These are phyloP conservation scores for Boletellus deceptivus DNA, from an alignment of 1,284 basidiomycete species.

Conservation along the genomic window DNA sequence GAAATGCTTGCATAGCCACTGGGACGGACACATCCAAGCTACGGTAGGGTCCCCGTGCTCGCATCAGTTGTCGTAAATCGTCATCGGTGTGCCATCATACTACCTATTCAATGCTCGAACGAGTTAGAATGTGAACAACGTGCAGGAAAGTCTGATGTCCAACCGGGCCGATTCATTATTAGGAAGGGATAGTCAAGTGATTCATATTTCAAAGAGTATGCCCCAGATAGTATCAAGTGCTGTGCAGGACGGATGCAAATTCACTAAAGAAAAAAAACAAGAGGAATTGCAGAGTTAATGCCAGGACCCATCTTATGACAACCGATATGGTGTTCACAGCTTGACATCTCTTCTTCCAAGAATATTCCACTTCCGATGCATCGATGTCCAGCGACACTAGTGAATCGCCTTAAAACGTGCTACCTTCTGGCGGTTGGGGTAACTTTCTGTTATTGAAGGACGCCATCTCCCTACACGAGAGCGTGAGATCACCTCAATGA, in stretches of 20 bases:
- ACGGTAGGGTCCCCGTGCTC: no score
- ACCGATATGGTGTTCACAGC: constrained; percentile 7
- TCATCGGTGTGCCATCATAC: no score
- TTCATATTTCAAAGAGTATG: background rate
- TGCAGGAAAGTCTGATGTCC: no score
- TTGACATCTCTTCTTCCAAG: constrained; percentile 16
- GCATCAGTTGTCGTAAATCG: no score
- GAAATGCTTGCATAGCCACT: no score
- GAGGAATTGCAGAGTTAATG: constrained; percentile 21
- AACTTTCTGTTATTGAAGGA: constrained; percentile 89
- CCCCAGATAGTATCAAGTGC: background rate
- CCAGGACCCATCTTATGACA: constrained; percentile 16
- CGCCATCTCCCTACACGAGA: constrained; percentile 82
- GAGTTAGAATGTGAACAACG: no score
- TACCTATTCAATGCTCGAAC: no score
- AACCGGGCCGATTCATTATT: no score
- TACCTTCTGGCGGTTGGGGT: constrained; percentile 91
- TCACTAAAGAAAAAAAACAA: constrained; percentile 14
- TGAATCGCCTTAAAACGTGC: constrained; percentile 48
- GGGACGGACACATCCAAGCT: no score
- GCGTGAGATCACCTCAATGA: no score
- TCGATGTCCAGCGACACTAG: background rate
- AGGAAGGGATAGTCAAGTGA: background rate
- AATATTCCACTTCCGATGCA: constrained; percentile 7
- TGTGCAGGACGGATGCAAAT: constrained; percentile 13